A percentile compares a stretch with the other conserved stretches of the same genome.
Evolutionary conservation across 2,329 filamentous ascomycete genomes (phyloP).

Genomic region (Magnaporthiopsis incrustans): DNA sequence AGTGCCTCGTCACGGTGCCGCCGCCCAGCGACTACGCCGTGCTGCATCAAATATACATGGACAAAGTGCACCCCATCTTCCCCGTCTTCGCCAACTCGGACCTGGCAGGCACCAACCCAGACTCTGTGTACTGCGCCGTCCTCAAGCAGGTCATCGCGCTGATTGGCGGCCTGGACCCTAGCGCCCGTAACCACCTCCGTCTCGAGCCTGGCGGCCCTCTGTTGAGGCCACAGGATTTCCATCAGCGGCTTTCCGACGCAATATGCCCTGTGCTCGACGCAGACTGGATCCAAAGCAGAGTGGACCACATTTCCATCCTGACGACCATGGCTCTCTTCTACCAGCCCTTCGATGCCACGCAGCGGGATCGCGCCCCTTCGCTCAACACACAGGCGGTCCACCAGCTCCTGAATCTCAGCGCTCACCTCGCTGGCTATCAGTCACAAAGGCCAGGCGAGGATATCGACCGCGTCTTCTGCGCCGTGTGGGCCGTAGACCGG

Average conservation of each 20-base stretch:
- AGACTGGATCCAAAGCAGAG: conserved; percentile 44
- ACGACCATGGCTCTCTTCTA: conserved; percentile 50
- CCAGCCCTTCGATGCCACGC: conserved; percentile 42
- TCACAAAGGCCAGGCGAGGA: conserved; percentile 28
- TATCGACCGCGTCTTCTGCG: conserved; percentile 45
- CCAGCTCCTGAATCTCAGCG: conserved; percentile 46
- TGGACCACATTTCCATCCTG: conserved; percentile 46
- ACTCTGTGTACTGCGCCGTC: conserved; percentile 29
- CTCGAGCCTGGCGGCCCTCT: conserved; percentile 31
- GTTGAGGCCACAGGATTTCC: conserved; percentile 39
- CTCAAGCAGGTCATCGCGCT: conserved; percentile 47
- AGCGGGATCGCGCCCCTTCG: conserved; percentile 41
- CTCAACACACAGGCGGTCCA: conserved; percentile 47
- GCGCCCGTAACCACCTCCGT: conserved; percentile 29
- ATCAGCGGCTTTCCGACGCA: conserved; percentile 37
- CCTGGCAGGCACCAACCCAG: conserved; percentile 14
- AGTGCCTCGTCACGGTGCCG: conserved; percentile 40
- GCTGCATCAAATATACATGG: conserved; percentile 37
- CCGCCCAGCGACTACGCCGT: conserved; percentile 36
- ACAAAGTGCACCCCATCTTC: conserved; percentile 47
- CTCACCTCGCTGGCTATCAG: conserved; percentile 38
- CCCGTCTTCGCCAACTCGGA: conserved; percentile 37
- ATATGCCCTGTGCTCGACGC: conserved; percentile 43
- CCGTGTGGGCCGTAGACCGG: conserved; percentile 52
- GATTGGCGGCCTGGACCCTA: conserved; percentile 32